Evolutionary conservation across 805 yeast species (phyloP).

Genomic region (Ogataea sp.): DNA sequence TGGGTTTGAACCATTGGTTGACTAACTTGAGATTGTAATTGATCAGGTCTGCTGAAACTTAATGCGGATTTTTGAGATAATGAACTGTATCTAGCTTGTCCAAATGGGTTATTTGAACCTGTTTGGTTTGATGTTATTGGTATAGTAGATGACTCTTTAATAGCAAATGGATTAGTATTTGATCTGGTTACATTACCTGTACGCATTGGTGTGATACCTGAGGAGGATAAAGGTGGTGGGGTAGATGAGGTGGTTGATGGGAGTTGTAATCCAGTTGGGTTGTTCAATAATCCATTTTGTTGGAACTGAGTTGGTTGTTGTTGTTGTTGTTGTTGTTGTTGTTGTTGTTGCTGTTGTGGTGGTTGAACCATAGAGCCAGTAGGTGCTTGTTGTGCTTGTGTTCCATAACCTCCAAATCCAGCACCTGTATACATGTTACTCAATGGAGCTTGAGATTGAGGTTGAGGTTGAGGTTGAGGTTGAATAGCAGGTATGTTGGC

Average conservation of each 20-base stretch:
- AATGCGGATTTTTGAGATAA: not conserved
- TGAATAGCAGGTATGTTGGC: conserved; percentile 8
- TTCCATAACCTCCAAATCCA: conserved; percentile 49
- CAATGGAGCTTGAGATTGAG: conserved; percentile 4
- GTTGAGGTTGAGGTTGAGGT: conserved; percentile 1
- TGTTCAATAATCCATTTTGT: not conserved
- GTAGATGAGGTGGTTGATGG: not conserved
- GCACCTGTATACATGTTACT: conserved; percentile 40
- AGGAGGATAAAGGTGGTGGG: not conserved
- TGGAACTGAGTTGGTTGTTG: too few relatives aligned
- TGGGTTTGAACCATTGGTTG: not conserved
- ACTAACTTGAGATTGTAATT: conserved; percentile 11
- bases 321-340: conserved; percentile 13
- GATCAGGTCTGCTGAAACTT: conserved; percentile 36
- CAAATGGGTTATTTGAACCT: conserved; percentile 25
- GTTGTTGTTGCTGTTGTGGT: conserved; percentile 11
- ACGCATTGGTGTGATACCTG: conserved; percentile 6
- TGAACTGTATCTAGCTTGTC: conserved; percentile 15
- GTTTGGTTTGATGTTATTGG: too few relatives aligned
- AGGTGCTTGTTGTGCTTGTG: conserved; percentile 11
- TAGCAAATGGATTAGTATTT: conserved; percentile 24
- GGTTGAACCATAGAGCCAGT: conserved; percentile 8
- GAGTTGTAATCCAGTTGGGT: not conserved
- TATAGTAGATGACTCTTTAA: conserved; percentile 3
- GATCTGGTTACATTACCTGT: conserved; percentile 16